phyloP scores from a whole-genome alignment of 2,329 filamentous ascomycete genomes.

The Aspergillus fructus region DNA sequence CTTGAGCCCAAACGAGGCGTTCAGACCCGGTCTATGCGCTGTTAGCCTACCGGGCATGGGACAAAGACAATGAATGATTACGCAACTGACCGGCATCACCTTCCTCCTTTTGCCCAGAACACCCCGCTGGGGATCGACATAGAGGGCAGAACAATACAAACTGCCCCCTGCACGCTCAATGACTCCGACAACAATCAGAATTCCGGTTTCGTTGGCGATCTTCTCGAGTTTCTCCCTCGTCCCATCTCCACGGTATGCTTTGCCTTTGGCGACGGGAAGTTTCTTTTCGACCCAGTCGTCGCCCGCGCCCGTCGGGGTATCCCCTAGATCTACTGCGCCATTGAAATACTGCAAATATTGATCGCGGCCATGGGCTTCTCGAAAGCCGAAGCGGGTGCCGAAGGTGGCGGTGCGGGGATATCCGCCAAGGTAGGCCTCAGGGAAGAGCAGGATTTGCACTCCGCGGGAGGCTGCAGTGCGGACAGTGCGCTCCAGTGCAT shows the following conservation, averaged over 20 bases:
- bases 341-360: constrained; percentile 82
- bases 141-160: constrained; percentile 79
- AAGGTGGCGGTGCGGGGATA: constrained; percentile 83
- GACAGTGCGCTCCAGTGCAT: constrained; percentile 63
- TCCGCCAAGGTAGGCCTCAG: constrained; percentile 87
- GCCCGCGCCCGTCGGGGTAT: constrained; percentile 69
- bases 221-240: constrained; percentile 77
- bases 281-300: constrained; percentile 68
- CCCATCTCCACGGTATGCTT: constrained; percentile 64
- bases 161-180: constrained; percentile 80
- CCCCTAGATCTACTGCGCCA: constrained; percentile 76
- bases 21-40: constrained; percentile 68
- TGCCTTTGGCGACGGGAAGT: constrained; percentile 54
- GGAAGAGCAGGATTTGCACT: constrained; percentile 76
- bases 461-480: constrained; percentile 59
- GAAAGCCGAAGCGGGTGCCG: constrained; percentile 70
- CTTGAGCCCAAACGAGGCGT: constrained; percentile 85
- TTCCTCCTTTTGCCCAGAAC: constrained; percentile 83
- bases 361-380: constrained; percentile 69
- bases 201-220: constrained; percentile 72
- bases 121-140: constrained; percentile 73
- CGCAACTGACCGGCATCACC: constrained; percentile 74
- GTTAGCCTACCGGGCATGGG: background rate
- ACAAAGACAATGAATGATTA: background rate
- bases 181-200: constrained; percentile 77